phyloP scores from a whole-genome alignment of 139 green algal species.

The Asterochloris sp. region DNA sequence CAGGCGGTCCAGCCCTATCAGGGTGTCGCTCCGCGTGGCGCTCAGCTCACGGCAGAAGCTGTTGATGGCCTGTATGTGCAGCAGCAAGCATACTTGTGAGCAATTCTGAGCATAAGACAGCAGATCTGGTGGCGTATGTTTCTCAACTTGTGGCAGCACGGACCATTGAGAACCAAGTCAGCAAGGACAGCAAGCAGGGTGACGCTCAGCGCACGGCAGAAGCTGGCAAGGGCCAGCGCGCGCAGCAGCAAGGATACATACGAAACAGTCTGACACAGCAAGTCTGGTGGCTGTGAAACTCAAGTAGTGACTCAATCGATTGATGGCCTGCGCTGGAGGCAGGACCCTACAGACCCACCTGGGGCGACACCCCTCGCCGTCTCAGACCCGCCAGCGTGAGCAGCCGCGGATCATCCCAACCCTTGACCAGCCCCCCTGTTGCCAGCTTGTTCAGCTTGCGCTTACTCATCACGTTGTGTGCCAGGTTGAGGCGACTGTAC shows the following conservation, averaged over 20 bases:
- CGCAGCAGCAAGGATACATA: too few relatives aligned
- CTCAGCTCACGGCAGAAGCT: slow-evolving; percentile 88
- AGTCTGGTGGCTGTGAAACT: too few relatives aligned
- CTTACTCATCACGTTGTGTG: slow-evolving; percentile 97
- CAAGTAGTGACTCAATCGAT: too few relatives aligned
- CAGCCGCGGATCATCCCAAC: slow-evolving; percentile 97
- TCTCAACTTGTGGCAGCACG: background rate
- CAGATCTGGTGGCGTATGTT: background rate
- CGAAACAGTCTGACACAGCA: too few relatives aligned
- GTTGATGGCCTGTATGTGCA: slow-evolving; percentile 78
- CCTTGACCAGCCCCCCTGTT: slow-evolving; percentile 70
- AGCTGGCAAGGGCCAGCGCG: too few relatives aligned
- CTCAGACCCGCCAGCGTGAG: slow-evolving; percentile 91
- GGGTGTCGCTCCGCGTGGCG: slow-evolving; percentile 85
- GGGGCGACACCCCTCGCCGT: slow-evolving; percentile 76
- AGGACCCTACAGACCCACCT: too few relatives aligned
- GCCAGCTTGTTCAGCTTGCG: slow-evolving; percentile 95
- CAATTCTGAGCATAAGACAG: background rate
- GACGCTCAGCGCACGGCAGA: background rate
- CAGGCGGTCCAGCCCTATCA: slow-evolving; percentile 84
- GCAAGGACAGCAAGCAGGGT: background rate
- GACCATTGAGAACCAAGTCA: background rate
- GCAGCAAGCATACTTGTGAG: background rate
- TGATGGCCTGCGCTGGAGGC: too few relatives aligned
- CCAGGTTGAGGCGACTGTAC: slow-evolving; percentile 96